Conservation (phyloP, 495 filamentous ascomycete species). For the Annulohypoxylon moriforme region DNA sequence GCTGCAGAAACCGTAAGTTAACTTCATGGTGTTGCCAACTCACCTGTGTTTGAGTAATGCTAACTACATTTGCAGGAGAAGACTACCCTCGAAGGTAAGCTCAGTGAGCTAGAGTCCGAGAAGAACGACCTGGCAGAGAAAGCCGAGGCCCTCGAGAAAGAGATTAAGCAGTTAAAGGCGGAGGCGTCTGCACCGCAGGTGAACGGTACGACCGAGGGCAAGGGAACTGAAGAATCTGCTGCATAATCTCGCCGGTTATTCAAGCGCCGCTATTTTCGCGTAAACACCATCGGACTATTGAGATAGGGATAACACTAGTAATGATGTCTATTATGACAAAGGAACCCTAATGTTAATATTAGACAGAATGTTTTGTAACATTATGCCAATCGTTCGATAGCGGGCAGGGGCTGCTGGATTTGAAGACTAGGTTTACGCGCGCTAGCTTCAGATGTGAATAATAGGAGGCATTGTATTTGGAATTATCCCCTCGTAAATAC, state of each 20-base stretch:
- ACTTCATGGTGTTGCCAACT: not conserved
- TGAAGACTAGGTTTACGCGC: constrained; percentile 3
- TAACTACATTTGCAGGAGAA: constrained; percentile 32
- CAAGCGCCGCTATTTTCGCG: not conserved
- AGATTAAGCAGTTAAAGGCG: constrained; percentile 29
- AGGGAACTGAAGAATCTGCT: constrained; percentile 19
- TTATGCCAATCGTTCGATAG: constrained; percentile 29
- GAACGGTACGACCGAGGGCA: constrained; percentile 32
- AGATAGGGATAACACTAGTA: constrained; percentile 16
- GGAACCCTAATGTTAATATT: constrained; percentile 40
- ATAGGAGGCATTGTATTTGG: not conserved
- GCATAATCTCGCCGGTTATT: constrained; percentile 19
- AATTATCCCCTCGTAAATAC: constrained; percentile 1
- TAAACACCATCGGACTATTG: constrained; percentile 2
- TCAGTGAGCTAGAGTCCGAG: constrained; percentile 33
- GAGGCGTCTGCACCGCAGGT: constrained; percentile 21
- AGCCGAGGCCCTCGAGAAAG: constrained; percentile 23
- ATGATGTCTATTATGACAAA: constrained; percentile 34
- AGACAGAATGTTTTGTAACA: constrained; percentile 35
- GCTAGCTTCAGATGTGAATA: constrained; percentile 18
- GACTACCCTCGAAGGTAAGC: constrained; percentile 26
- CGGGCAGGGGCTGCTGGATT: constrained; percentile 7
- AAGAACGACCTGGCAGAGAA: constrained; percentile 30
- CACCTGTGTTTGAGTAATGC: not conserved
- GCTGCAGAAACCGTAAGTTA: constrained; percentile 30